Evolutionary conservation across 2,329 filamentous ascomycete species (phyloP).

Genomic region (Fusarium tjaetaba): DNA sequence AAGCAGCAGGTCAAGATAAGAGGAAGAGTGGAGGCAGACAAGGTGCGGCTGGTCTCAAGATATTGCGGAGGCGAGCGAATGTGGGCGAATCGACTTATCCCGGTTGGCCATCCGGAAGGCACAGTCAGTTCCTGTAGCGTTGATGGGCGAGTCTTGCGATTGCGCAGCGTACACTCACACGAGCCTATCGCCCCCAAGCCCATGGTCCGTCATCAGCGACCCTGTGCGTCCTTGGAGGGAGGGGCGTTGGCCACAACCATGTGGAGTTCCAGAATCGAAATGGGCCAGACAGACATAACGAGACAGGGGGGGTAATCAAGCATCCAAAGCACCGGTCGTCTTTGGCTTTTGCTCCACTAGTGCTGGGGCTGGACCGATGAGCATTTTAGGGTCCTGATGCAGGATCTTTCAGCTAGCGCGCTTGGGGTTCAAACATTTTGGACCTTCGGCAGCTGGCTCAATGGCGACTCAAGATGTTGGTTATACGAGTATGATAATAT

Average conservation of each 20-base stretch:
- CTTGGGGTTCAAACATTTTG: conserved; percentile 16
- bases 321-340: conserved; percentile 20
- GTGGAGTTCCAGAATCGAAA: conserved; percentile 36
- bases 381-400: conserved; percentile 21
- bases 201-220: conserved; percentile 32
- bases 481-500: background rate
- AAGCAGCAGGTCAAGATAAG: conserved; percentile 34
- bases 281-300: conserved; percentile 25
- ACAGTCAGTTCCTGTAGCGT: conserved; percentile 29
- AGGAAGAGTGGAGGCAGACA: conserved; percentile 39
- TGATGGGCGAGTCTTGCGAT: conserved; percentile 32
- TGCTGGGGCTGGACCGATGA: conserved; percentile 23
- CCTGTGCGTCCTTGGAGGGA: conserved; percentile 34
- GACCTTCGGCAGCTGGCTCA: background rate
- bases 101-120: conserved; percentile 34
- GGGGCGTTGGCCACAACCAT: conserved; percentile 32
- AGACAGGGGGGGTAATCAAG: conserved; percentile 15
- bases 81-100: conserved; percentile 41
- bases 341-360: conserved; percentile 29
- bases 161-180: conserved; percentile 20
- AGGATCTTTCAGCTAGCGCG: conserved; percentile 33
- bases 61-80: conserved; percentile 44
- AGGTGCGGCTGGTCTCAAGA: conserved; percentile 45
- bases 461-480: background rate
- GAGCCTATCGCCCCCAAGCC: conserved; percentile 34